Base-by-base conservation (phyloP, 2,329 filamentous ascomycete species). In the Aureobasidium pullulans region DNA sequence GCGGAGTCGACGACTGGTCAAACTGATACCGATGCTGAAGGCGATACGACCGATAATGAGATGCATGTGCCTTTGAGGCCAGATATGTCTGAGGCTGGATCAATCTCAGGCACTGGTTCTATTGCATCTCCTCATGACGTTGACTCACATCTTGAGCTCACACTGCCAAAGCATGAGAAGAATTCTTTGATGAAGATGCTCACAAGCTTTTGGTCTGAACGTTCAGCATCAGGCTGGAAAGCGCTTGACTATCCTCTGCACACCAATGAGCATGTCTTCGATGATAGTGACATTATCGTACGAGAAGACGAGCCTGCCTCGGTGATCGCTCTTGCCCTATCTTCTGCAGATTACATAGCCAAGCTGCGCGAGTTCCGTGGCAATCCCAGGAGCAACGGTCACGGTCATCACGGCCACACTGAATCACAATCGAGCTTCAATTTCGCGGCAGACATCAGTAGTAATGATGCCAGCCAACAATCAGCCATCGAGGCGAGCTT, bases 301-400 rank as follows among this genome's bases (percentile, higher is more conserved):
- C 86, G 94, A 40, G 94, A 99, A 73, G 94, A 99, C 71, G 94
- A 99, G 73, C 94, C 94, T 2, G 96, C 91, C 68, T 97, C 94
- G 1, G 82, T 99, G 42, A 94, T 99, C 68, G 94, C 95, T 0
- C 89, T 99, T 69, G 91, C 93, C 1, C 78, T 99, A 19, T 90
- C 88, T 64, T 96, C 89, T 13, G 83, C 88, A 59, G 91, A 96
- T 69, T 99, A 99, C 71, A 83, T 87, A 63, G 81, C 81, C 43
- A 96, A 96, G 72, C 79, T 96, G 16, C 79, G 83, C 19, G 80
- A 82, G 7, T 89, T 90, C 67, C 57, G 60, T 2, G 53, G 37
- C 47, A 60, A 69, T 60, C 57, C 64, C 65, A 68, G 66, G 56
- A 19, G 19, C 9, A n/a, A 32, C n/a, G 19, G 23, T 37, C 28